Evolutionary conservation across 331 rosid species (phyloP).

Genomic region (Stylosanthes scabra): DNA sequence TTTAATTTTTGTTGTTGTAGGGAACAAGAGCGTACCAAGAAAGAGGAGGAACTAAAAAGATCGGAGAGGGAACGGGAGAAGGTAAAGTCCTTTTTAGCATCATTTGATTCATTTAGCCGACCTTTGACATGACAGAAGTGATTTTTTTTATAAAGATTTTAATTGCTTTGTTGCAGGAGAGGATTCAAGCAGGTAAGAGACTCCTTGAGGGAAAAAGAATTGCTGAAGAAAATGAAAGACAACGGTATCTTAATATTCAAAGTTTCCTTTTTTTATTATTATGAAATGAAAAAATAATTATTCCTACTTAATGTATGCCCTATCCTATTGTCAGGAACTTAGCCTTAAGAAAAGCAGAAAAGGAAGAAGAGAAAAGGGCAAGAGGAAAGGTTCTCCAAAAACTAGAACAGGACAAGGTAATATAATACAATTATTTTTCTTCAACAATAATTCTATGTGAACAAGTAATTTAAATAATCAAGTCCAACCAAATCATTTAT

Average conservation of each 20-base stretch:
- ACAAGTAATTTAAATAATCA: too few relatives aligned
- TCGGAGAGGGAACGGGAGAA: conserved; percentile 64
- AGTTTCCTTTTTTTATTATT: neutral
- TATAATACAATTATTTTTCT: conserved; percentile 38
- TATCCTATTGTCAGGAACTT: conserved; percentile 61
- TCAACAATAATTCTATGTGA: too few relatives aligned
- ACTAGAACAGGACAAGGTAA: conserved; percentile 95
- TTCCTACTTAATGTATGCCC: neutral
- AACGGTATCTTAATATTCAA: conserved; percentile 51
- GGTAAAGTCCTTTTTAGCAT: conserved; percentile 49
- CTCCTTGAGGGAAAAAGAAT: conserved; percentile 60
- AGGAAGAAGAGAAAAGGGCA: conserved; percentile 79
- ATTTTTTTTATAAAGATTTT: neutral
- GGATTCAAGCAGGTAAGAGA: conserved; percentile 69
- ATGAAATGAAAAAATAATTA: too few relatives aligned
- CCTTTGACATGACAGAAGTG: neutral
- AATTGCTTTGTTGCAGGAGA: conserved; percentile 55
- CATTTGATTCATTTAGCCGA: too few relatives aligned
- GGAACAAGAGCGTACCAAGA: conserved; percentile 46
- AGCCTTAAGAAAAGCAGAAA: conserved; percentile 61
- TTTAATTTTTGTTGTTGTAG: conserved; percentile 44
- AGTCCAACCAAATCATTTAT: too few relatives aligned
- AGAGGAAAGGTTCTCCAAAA: conserved; percentile 58
- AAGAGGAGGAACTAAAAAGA: conserved; percentile 50
- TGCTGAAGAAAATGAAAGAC: conserved; percentile 73